A percentile compares a stretch with the other conserved stretches of the same genome.
phyloP scores from a whole-genome alignment of 2,329 filamentous ascomycete species.

The Cadophora malorum region DNA sequence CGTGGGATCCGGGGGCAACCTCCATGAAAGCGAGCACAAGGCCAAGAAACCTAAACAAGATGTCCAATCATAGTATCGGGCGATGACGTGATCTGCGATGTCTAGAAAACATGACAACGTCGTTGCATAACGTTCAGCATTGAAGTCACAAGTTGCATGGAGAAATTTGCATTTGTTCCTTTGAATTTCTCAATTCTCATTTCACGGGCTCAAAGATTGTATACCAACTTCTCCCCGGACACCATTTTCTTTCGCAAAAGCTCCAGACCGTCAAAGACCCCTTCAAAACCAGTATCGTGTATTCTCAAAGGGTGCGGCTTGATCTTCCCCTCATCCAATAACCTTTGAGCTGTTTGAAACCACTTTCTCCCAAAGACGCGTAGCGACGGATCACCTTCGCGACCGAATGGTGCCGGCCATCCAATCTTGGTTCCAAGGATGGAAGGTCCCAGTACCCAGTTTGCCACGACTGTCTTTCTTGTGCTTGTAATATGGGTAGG shows the following conservation, averaged over 20 bases:
- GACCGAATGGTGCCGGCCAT: constrained; percentile 30
- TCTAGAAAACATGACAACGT: too few species aligned
- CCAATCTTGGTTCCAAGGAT: constrained; percentile 41
- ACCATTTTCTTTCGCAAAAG: constrained; percentile 21
- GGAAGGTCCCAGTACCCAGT: constrained; percentile 43
- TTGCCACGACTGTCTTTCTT: constrained; percentile 34
- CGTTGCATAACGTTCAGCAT: too few species aligned
- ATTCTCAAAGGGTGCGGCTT: constrained; percentile 39
- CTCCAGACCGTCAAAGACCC: constrained; percentile 31
- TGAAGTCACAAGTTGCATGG: too few species aligned
- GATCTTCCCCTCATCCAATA: constrained; percentile 47
- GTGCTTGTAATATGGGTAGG: constrained; percentile 12
- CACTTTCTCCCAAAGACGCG: constrained; percentile 24
- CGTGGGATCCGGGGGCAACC: too few species aligned
- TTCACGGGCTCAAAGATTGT: constrained; percentile 5
- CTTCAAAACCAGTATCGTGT: constrained; percentile 17
- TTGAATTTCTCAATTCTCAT: too few species aligned
- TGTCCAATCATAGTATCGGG: too few species aligned
- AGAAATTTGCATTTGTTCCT: too few species aligned
- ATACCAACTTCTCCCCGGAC: constrained; percentile 36
- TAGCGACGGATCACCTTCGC: constrained; percentile 28
- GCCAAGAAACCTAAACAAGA: too few species aligned
- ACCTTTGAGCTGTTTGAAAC: constrained; percentile 25
- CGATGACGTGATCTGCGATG: too few species aligned
- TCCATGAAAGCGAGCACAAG: too few species aligned